Base-by-base conservation (phyloP, 331 rosid genomes). In the Erythrophleum ivorense region DNA sequence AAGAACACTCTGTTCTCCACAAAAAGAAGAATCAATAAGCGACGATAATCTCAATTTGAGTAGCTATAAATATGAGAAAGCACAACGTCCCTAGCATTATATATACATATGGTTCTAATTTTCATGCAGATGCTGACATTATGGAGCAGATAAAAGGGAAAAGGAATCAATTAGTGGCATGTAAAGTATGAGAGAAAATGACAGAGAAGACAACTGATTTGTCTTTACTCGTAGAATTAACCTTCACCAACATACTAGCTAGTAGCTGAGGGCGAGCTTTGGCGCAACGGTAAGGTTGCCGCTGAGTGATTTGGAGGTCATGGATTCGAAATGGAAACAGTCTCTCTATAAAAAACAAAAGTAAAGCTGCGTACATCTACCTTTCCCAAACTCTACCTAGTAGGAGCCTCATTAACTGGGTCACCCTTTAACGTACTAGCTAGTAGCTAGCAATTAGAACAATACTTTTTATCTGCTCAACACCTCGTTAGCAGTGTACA, bases 51-150 rank as follows among this genome's bases (percentile, higher is more conserved):
- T 71, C 86, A 41, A 89, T 69, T 73, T 81, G 68, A 81, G 3
- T 72, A 16, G 73, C 74, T 84, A 78, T 8, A 43, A 1, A 41
- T 82, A 66, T 77, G 73, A 71, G 82, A 82, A 78, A 81, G 69
- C 58, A 59, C 8, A 79, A 29, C 62, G 54, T 68, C 24, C 72
- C 71, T 79, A 62, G 48, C 68, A 79, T 83, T n/a, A 33, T 33
- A 33, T 33, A 33, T 83, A 83, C 68, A 73, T 81, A 76, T 80
- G 57, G 43, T 14, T 66, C 49, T 36, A 76, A 21, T 63, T 87
- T 60, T 65, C 91, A 90, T 90, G 92, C 89, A 90, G 88, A 88
- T 82, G 71, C 73, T 18, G 82, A 67, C 11, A 55, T 55, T n/a
- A 18, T 54, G n/a, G 62, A 64, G 55, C n/a, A 49, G 38, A 82